phyloP scores from a whole-genome alignment of 371 early-diverging fungal species.

The Rhizopus stolonifer region DNA sequence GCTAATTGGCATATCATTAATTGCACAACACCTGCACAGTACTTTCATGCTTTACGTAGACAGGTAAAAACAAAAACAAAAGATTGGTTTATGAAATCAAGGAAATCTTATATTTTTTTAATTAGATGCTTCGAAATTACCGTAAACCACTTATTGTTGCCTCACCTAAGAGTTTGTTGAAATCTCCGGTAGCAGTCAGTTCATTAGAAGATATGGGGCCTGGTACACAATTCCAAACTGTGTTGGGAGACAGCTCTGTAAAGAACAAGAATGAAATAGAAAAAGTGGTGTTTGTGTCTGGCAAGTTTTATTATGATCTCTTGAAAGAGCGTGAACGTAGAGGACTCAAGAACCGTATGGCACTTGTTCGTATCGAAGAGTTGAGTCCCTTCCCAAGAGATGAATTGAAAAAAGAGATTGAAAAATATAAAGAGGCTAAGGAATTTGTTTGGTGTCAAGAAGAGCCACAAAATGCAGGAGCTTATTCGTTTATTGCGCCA shows the following conservation, averaged over 20 bases:
- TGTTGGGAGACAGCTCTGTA: conserved; percentile 63
- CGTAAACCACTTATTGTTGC: conserved; percentile 91
- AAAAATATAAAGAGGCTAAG: conserved; percentile 59
- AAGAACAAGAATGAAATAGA: conserved; percentile 49
- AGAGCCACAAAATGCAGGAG: conserved; percentile 93
- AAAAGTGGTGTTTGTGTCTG: conserved; percentile 82
- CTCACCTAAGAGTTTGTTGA: conserved; percentile 85
- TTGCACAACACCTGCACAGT: conserved; percentile 94
- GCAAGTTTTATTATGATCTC: conserved; percentile 92
- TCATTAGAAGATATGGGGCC: conserved; percentile 80
- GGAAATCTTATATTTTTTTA: background rate
- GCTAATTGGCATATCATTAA: conserved; percentile 93
- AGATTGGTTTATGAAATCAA: too few species aligned
- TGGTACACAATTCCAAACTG: conserved; percentile 81
- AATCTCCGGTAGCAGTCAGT: conserved; percentile 67
- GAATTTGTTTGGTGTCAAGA: conserved; percentile 94
- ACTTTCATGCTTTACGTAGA: conserved; percentile 93
- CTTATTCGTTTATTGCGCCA: conserved; percentile 85
- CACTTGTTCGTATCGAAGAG: conserved; percentile 90
- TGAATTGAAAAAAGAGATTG: conserved; percentile 64
- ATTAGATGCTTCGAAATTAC: conserved; percentile 73
- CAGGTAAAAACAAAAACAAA: conserved; percentile 67
- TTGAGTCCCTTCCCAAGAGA: conserved; percentile 90
- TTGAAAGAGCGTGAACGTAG: conserved; percentile 71
- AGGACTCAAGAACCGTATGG: conserved; percentile 69